phyloP scores from a whole-genome alignment of 73 alveolate genomes.

The Symbiodinium natans region DNA sequence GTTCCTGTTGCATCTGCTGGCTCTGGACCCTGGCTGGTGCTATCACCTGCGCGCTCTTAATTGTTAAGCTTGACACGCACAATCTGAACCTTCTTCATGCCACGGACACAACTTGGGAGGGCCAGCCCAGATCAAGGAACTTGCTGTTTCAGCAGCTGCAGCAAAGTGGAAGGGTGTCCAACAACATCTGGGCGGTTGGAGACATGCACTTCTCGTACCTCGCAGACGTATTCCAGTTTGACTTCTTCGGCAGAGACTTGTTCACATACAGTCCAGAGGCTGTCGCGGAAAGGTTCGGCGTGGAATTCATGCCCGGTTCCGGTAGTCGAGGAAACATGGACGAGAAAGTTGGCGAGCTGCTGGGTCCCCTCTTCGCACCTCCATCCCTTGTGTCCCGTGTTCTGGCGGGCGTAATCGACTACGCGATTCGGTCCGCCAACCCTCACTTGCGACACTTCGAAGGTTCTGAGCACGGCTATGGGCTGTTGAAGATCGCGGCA shows the following conservation, averaged over 20 bases:
- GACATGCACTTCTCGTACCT: background rate
- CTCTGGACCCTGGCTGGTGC: background rate
- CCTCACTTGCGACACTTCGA: background rate
- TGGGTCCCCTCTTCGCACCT: background rate
- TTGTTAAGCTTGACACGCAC: background rate
- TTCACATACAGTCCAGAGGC: background rate
- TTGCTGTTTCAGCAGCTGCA: background rate
- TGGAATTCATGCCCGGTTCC: background rate
- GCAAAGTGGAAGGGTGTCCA: background rate
- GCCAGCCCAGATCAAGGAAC: background rate
- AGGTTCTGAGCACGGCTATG: background rate
- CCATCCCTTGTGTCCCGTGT: background rate
- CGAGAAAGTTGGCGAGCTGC: background rate
- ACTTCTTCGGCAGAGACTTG: background rate
- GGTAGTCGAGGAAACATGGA: background rate
- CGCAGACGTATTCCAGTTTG: background rate
- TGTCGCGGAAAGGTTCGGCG: background rate
- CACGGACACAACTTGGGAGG: background rate
- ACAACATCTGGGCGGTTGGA: conserved; percentile 2
- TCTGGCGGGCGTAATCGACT: background rate
- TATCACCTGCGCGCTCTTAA: background rate
- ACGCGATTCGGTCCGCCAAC: background rate
- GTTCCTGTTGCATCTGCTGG: background rate
- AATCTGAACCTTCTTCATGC: background rate
- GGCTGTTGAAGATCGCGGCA: background rate